Evolutionary conservation across 768 basidiomycete genomes (phyloP), one percentile per base, ranked within the genome.

Genomic region (Hericium coralloides): DNA sequence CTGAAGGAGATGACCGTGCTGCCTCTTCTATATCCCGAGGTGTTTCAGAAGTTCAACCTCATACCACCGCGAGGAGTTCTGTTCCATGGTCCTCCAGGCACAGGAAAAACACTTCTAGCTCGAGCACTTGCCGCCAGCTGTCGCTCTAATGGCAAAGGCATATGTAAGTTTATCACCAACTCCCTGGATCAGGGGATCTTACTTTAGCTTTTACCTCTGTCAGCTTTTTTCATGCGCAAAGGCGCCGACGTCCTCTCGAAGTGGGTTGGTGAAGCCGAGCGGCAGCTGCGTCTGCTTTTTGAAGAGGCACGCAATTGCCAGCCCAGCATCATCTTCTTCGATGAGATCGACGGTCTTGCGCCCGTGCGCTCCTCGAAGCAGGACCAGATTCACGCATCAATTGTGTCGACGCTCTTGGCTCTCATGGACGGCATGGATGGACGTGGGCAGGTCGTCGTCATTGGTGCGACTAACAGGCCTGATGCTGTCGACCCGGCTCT

Each of bases 381-480:
- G 65, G 97, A 98, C 68, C 95, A 99, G 71, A 98, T 98, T 55
- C 97, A 98, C 67, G 97, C 97, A 1, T 94, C 91, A 26, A 94
- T 99, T 61, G 97, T 99, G 7, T 92, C 90, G 52, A 98, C 97
- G 0, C 78, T 98, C 9, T 77, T 99, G 2, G 95, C 97, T 2
- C 78, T 98, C 47, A 98, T 98, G 97, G 97, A 98, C 69, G 97
- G 95, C 47, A 98, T 98, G 95, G 97, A 99, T 60, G 95, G 95
- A 1, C 82, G 97, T 53, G 95, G 94, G 1, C 94, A 98, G 70
- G 95, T 99, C 17, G 82, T 98, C 25, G 92, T 99, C 31, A 98
- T 98, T 63, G 97, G 97, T 26, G 97, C 97, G 2, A 99, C 97
- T 3, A 99, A 99, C 68, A 72, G 97, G 59, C 95, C 95, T 0